Percentiles rank a stretch among this genome's conserved stretches.
phyloP scores from a whole-genome alignment of 108 stramenopile genomes.

The Nannochloropsis gaditana region DNA sequence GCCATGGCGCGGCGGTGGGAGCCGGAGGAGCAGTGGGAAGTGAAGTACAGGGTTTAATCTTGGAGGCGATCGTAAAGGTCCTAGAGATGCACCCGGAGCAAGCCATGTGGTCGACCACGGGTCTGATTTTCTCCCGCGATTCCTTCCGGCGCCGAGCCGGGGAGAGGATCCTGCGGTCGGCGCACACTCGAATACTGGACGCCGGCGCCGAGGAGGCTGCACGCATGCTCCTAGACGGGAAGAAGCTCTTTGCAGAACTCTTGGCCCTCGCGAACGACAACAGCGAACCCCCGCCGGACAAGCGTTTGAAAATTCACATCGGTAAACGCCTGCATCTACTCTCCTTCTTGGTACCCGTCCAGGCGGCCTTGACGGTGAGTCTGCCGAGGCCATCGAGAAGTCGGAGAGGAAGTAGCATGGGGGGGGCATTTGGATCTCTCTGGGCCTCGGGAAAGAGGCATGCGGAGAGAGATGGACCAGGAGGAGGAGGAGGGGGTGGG shows the following conservation, averaged over 20 bases:
- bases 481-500: slow-evolving; percentile 11
- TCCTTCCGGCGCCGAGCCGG: neutral
- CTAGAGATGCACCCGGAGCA: slow-evolving; percentile 51
- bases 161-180: neutral
- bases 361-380: slow-evolving; percentile 42
- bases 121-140: neutral
- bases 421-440: neutral
- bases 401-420: slow-evolving; percentile 13
- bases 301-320: slow-evolving; percentile 4
- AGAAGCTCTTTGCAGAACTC: slow-evolving; percentile 2
- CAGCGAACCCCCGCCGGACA: neutral
- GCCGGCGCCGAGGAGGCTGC: neutral
- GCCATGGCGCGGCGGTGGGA: neutral
- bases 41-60: slow-evolving; percentile 39
- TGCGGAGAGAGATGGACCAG: slow-evolving; percentile 22
- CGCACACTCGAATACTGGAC: neutral
- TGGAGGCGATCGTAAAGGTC: slow-evolving; percentile 41
- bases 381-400: slow-evolving; percentile 32
- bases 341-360: neutral
- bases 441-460: neutral
- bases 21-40: neutral
- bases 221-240: neutral
- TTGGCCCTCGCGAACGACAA: neutral
- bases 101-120: slow-evolving; percentile 40
- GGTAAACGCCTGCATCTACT: neutral